Base-by-base conservation (phyloP, 495 filamentous ascomycete genomes). In the Tuber umbilicatum region DNA sequence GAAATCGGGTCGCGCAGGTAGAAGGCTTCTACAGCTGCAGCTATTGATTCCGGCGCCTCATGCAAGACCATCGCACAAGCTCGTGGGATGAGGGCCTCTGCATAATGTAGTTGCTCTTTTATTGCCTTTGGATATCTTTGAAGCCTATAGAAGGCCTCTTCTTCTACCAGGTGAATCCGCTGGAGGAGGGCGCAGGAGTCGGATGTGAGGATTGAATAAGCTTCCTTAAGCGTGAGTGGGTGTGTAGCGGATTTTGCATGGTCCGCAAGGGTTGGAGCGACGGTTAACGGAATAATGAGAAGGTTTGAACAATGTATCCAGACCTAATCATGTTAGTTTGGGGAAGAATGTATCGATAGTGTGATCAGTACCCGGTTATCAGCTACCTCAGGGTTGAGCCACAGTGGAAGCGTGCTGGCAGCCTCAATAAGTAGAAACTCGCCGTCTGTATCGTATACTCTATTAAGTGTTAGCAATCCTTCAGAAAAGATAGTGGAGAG, bases 371-470 rank as follows among this genome's bases (percentile, higher is more conserved):
- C 92, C 70, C 95, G 86, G 83, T 97, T 91, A 76, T 90, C 88
- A 72, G 94, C 93, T 19, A 95, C 89, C 75, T 97, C 95, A 0
- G 96, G 96, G 78, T 92, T 97, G 72, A 99, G 84, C 95, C 95
- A 98, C 50, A 87, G 88, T 21, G 96, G 95, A 1, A 97, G 85
- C 21, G 89, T 89, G 69, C 92, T 94, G 27, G 96, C 94, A 43
- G 95, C 96, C 84, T 99, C 95, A 79, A 97, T 90, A 69, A 98
- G 89, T 45, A 99, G 87, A 79, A 99, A 99, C 80, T 99, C 93
- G 75, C 95, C 95, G 85, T 98, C 96, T 38, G 89, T 90, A 83
- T 99, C 95, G 76, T 86, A 88, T 7, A 97, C 88, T 69, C 90
- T 79, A 31, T 12, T 31, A 73, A 68, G 69, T 37, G 47, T 40